Conservation (phyloP, 768 basidiomycete genomes). For the Tricholoma furcatifolium region DNA sequence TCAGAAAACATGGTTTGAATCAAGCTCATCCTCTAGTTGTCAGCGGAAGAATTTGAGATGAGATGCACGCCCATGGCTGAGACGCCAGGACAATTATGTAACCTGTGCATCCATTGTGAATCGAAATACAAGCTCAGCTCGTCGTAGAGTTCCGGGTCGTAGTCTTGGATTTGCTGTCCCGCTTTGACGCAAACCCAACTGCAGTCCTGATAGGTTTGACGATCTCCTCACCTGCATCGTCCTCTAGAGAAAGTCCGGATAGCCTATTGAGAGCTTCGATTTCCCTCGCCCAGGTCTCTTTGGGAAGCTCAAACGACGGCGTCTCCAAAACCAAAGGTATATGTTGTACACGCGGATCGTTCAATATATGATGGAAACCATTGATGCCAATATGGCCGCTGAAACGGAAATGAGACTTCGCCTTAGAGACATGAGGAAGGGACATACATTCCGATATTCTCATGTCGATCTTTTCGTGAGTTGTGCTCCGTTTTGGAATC, state of each 20-base stretch:
- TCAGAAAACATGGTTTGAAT: no score
- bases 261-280: constrained; percentile 5
- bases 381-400: constrained; percentile 69
- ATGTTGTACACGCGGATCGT: constrained; percentile 61
- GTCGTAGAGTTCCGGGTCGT: neutral
- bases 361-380: constrained; percentile 65
- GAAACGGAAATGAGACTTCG: neutral
- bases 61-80: no score
- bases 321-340: constrained; percentile 87
- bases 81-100: no score
- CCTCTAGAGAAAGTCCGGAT: neutral
- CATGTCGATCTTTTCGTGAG: constrained; percentile 76
- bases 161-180: neutral
- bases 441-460: constrained; percentile 80
- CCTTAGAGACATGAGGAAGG: neutral
- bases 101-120: no score
- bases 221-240: constrained; percentile 26
- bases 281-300: constrained; percentile 70
- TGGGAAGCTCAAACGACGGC: constrained; percentile 60
- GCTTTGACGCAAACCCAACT: neutral
- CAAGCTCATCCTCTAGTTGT: no score
- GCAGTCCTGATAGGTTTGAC: neutral
- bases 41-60: no score
- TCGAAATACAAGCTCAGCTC: no score
- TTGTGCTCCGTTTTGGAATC: constrained; percentile 69